phyloP scores from a whole-genome alignment of 768 basidiomycete genomes.

The Tubosaeta sp. region DNA sequence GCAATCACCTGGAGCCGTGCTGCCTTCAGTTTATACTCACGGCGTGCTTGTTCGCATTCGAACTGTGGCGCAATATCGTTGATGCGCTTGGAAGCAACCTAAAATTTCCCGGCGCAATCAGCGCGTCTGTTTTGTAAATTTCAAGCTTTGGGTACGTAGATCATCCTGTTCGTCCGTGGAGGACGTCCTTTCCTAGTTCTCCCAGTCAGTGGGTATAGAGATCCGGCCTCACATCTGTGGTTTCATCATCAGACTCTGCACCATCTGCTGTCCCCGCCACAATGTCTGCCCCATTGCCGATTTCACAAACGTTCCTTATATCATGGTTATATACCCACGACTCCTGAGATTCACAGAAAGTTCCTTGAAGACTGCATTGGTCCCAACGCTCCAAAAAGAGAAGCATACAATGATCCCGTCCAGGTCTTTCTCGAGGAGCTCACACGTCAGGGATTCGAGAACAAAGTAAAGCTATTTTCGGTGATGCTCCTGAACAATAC shows the following conservation, averaged over 20 bases:
- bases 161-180: too few relatives aligned
- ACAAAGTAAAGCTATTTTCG: background rate
- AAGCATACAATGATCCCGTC: background rate
- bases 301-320: background rate
- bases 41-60: slow-evolving; percentile 25
- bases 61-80: too few relatives aligned
- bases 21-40: too few relatives aligned
- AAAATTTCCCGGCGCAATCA: too few relatives aligned
- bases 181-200: too few relatives aligned
- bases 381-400: background rate
- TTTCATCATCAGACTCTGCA: background rate
- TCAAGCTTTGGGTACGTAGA: too few relatives aligned
- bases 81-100: too few relatives aligned
- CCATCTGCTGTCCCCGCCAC: background rate
- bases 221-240: background rate
- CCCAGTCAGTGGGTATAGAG: background rate
- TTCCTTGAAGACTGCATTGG: background rate
- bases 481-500: background rate
- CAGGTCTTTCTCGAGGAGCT: background rate
- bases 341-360: background rate
- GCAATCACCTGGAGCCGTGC: too few relatives aligned
- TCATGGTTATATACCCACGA: background rate
- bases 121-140: too few relatives aligned
- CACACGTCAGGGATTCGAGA: too few relatives aligned
- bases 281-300: background rate